phyloP scores from a whole-genome alignment of 257 asterid species.

The Solanum gracilifrons region DNA sequence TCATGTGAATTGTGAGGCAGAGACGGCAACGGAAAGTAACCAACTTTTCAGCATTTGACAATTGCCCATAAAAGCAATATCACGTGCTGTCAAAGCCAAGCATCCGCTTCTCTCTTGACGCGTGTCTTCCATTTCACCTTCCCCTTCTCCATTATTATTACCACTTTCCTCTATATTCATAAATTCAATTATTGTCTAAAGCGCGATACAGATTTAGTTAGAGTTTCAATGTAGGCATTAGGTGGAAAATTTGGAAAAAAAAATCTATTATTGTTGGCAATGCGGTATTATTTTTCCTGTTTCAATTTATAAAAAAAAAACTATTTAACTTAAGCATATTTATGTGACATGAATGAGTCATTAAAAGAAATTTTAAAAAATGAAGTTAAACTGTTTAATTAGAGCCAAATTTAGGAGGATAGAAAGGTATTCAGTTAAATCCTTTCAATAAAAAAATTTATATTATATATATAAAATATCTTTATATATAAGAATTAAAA shows the following conservation, averaged over 20 bases:
- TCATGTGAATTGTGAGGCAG: background rate
- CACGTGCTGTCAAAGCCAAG: conserved; percentile 10
- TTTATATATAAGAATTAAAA: no score
- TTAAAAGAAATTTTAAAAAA: no score
- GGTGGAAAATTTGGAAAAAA: no score
- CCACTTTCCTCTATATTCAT: background rate
- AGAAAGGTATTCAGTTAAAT: background rate
- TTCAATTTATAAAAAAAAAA: no score
- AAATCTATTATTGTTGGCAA: background rate
- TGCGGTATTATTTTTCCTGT: no score
- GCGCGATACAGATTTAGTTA: fast-evolving
- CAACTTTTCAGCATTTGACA: background rate
- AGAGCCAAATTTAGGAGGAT: background rate
- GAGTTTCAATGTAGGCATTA: fast-evolving
- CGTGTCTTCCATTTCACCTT: conserved; percentile 1
- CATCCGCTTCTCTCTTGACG: background rate
- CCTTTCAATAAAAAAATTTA: no score
- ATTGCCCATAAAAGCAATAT: background rate
- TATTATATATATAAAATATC: no score
- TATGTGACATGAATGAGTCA: background rate
- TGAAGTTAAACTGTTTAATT: no score
- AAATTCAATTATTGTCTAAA: background rate
- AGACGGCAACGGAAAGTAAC: conserved; percentile 19
- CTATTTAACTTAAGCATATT: background rate
- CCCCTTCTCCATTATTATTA: background rate